phyloP scores from a whole-genome alignment of 176 grass and related monocot species.

The Carex scoparia region DNA sequence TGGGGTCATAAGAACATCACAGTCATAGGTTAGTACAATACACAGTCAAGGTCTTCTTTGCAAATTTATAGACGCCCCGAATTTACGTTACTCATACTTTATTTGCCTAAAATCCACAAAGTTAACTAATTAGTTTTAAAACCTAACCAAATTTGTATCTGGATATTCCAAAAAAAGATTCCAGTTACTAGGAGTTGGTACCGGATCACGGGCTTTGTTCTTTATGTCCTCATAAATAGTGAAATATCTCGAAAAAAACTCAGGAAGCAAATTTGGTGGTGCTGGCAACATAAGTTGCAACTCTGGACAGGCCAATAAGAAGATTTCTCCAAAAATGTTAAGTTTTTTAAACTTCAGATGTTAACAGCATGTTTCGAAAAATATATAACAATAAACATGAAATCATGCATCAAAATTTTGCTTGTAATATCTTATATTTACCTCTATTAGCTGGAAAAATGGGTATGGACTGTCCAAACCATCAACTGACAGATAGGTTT shows the following conservation, averaged over 20 bases:
- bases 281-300: not conserved
- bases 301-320: not conserved
- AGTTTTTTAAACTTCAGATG: not conserved
- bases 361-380: not conserved
- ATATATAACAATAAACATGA: constrained; percentile 21
- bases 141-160: not conserved
- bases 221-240: not conserved
- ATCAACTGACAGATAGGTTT: constrained; percentile 28
- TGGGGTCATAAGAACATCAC: constrained; percentile 22
- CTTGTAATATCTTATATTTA: constrained; percentile 24
- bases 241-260: constrained; percentile 1
- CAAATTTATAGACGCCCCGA: not conserved
- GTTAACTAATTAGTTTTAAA: not conserved
- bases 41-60: not conserved
- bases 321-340: not conserved
- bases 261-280: not conserved
- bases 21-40: not conserved
- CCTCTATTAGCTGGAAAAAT: constrained; percentile 72
- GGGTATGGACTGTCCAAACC: constrained; percentile 38
- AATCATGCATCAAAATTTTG: constrained; percentile 1
- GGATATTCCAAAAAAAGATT: not conserved
- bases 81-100: not conserved
- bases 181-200: not conserved
- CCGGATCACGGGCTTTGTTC: not conserved
- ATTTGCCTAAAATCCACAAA: not conserved